Evolutionary conservation across 2,329 filamentous ascomycete genomes (phyloP).

Genomic region (Colletotrichum gloeosporioides): DNA sequence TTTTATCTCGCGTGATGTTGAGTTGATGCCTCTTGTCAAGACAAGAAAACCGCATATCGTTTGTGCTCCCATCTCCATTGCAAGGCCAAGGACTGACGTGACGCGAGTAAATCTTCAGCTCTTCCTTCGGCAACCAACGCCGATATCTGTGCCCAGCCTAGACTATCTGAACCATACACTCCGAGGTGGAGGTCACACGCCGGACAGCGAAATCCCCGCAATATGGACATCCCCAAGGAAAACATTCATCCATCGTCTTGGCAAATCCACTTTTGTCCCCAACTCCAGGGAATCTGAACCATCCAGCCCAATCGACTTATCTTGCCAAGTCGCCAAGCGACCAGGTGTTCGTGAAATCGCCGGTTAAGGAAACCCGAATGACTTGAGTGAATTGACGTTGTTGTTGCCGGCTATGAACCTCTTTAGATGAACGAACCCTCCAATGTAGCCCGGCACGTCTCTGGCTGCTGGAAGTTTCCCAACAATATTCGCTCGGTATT

Average conservation of each 20-base stretch:
- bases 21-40: accelerated
- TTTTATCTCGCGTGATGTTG: background rate
- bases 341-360: background rate
- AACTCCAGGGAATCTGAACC: background rate
- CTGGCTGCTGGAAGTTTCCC: background rate
- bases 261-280: background rate
- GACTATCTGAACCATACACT: background rate
- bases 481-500: background rate
- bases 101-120: background rate
- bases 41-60: background rate
- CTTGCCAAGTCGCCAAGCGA: background rate
- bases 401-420: background rate
- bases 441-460: background rate
- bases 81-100: background rate
- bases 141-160: background rate
- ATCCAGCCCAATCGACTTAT: background rate
- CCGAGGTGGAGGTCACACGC: background rate
- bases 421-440: background rate
- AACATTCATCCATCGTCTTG: background rate
- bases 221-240: background rate
- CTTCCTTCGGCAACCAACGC: background rate
- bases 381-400: background rate
- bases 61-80: background rate
- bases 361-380: background rate
- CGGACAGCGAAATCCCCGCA: background rate